phyloP scores from a whole-genome alignment of 2,329 filamentous ascomycete genomes.

The Verticillium dahliae region DNA sequence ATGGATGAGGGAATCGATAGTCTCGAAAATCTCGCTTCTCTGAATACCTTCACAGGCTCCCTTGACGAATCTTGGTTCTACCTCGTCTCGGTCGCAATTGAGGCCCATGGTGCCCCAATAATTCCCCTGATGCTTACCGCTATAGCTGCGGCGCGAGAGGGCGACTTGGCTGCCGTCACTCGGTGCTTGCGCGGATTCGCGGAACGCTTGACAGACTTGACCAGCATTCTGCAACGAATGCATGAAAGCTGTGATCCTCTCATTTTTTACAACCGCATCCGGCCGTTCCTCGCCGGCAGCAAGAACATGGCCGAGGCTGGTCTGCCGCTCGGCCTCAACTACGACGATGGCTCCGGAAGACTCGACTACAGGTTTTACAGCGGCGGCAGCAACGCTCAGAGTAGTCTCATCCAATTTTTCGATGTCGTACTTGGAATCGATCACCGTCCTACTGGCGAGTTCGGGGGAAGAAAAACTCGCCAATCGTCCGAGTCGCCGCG shows the following conservation, averaged over 20 bases:
- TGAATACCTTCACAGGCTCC: conserved; percentile 88
- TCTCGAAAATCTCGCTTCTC: conserved; percentile 79
- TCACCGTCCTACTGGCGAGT: conserved; percentile 79
- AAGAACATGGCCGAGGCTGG: conserved; percentile 98
- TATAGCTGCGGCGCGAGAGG: conserved; percentile 68
- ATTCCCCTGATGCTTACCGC: conserved; percentile 85
- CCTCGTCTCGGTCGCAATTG: conserved; percentile 89
- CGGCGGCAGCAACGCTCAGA: conserved; percentile 94
- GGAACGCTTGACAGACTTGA: conserved; percentile 81
- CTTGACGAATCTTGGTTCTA: conserved; percentile 99
- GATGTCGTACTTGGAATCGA: conserved; percentile 85
- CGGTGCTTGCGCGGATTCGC: conserved; percentile 75
- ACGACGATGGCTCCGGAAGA: conserved; percentile 69
- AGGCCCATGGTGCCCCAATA: conserved; percentile 81
- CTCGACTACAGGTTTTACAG: conserved; percentile 76
- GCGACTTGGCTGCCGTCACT: conserved; percentile 66
- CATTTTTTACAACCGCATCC: conserved; percentile 91
- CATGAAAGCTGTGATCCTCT: conserved; percentile 92
- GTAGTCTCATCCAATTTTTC: conserved; percentile 95
- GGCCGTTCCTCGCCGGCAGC: conserved; percentile 91
- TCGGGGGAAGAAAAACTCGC: conserved; percentile 37
- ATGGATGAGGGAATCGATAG: conserved; percentile 72
- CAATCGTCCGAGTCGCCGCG: conserved; percentile 32
- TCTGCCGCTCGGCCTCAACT: conserved; percentile 78
- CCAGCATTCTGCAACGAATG: conserved; percentile 74